Evolutionary conservation across 2,329 filamentous ascomycete species (phyloP).

Genomic region (Penicillium sp.): DNA sequence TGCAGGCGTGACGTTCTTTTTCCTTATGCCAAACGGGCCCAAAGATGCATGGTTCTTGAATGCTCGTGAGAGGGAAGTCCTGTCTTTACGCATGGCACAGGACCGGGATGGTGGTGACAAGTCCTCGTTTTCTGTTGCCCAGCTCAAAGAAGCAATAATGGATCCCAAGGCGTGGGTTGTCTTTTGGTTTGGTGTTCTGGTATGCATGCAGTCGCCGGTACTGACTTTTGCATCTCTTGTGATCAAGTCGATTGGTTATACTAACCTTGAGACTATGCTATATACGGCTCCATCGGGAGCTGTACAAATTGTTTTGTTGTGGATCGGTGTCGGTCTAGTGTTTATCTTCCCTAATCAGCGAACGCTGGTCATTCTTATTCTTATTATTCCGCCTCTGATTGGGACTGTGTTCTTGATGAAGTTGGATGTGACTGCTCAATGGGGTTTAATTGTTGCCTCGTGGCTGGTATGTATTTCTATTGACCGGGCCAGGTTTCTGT

Average conservation of each 20-base stretch:
- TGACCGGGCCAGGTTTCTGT: background rate
- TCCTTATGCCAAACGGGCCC: constrained; percentile 44
- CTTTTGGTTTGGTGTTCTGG: constrained; percentile 49
- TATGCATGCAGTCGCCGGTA: constrained; percentile 50
- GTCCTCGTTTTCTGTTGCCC: constrained; percentile 46
- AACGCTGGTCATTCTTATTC: constrained; percentile 40
- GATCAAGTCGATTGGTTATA: constrained; percentile 50
- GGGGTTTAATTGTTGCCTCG: constrained; percentile 51
- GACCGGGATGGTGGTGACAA: constrained; percentile 46
- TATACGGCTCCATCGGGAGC: constrained; percentile 52
- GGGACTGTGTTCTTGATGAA: constrained; percentile 48
- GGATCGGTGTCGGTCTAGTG: constrained; percentile 47
- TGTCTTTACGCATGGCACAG: constrained; percentile 39
- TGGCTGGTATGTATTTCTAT: constrained; percentile 43
- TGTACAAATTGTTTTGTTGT: constrained; percentile 49
- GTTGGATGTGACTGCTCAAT: constrained; percentile 43
- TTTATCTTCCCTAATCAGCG: constrained; percentile 44
- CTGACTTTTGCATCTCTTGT: constrained; percentile 53
- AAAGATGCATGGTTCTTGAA: constrained; percentile 53
- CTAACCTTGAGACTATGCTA: constrained; percentile 48
- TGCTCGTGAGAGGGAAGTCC: constrained; percentile 44
- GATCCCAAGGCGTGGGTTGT: constrained; percentile 49
- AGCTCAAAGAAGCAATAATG: constrained; percentile 47
- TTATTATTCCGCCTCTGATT: constrained; percentile 47
- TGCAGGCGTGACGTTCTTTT: constrained; percentile 48